A percentile compares a stretch with the other conserved stretches of the same genome.
phyloP scores from a whole-genome alignment of 768 basidiomycete species.

The Cystoderma amianthinum region DNA sequence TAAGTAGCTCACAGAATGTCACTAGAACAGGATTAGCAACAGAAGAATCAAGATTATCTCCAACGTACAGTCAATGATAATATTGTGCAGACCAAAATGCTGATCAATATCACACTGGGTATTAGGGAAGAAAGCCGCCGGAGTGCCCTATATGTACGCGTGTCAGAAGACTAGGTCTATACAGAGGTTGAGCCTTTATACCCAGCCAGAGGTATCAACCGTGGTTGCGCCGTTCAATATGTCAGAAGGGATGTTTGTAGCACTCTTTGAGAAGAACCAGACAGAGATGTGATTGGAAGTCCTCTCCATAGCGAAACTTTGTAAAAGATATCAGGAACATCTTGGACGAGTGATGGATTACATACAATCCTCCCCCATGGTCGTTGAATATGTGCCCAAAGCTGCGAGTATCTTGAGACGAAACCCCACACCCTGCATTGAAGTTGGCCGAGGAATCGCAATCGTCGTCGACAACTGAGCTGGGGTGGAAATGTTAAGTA shows the following conservation, averaged over 20 bases:
- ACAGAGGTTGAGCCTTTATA: conserved; percentile 15
- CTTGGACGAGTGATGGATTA: neutral
- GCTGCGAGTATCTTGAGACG: conserved; percentile 29
- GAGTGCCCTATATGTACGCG: conserved; percentile 48
- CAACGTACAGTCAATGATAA: conserved; percentile 55
- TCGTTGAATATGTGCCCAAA: conserved; percentile 54
- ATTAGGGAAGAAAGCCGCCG: conserved; percentile 55
- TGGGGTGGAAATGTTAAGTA: conserved; percentile 9
- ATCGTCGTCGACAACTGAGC: conserved; percentile 31
- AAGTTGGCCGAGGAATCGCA: conserved; percentile 40
- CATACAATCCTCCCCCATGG: conserved; percentile 57
- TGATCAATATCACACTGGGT: conserved; percentile 48
- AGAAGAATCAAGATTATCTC: neutral
- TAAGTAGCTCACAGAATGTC: conserved; percentile 56
- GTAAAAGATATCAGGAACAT: neutral
- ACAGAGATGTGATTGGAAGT: conserved; percentile 51
- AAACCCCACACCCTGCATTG: conserved; percentile 55
- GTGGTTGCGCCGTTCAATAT: conserved; percentile 29
- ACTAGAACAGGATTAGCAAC: conserved; percentile 18
- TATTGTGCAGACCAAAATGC: conserved; percentile 51
- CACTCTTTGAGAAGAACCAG: conserved; percentile 63
- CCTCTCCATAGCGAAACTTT: conserved; percentile 55
- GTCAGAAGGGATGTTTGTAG: conserved; percentile 43
- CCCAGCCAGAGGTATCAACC: conserved; percentile 50
- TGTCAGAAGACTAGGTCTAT: too few relatives aligned